These are phyloP conservation scores for Lomentospora prolificans DNA, from an alignment of 2,329 filamentous ascomycete species.

Conservation along the genomic window DNA sequence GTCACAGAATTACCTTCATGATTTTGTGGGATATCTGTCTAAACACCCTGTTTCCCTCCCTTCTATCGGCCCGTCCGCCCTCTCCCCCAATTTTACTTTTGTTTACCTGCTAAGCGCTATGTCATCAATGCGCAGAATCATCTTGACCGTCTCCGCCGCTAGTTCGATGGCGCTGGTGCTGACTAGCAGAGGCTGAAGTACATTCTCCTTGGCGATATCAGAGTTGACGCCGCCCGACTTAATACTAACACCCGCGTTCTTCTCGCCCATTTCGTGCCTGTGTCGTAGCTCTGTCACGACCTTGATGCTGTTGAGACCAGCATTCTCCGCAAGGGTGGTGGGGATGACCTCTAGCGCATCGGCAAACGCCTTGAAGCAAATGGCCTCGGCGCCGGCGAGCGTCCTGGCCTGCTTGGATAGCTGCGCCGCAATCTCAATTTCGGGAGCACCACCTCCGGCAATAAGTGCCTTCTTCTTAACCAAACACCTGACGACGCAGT, in stretches of 20 bases:
- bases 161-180: constrained; percentile 96
- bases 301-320: constrained; percentile 95
- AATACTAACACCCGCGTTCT: constrained; percentile 95
- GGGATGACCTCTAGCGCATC: constrained; percentile 96
- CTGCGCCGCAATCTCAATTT: constrained; percentile 89
- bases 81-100: constrained; percentile 16
- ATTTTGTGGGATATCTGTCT: constrained; percentile 7
- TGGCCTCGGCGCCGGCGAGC: constrained; percentile 83
- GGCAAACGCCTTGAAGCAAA: constrained; percentile 98
- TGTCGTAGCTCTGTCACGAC: constrained; percentile 94
- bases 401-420: constrained; percentile 74
- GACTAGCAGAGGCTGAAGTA: constrained; percentile 88
- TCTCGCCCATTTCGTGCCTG: constrained; percentile 88
- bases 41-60: not conserved
- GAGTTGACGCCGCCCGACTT: constrained; percentile 94
- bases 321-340: constrained; percentile 93
- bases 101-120: constrained; percentile 52
- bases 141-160: constrained; percentile 97
- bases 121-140: constrained; percentile 64
- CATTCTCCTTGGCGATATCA: constrained; percentile 94
- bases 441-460: constrained; percentile 88
- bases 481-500: constrained; percentile 92
- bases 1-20: constrained; percentile 2
- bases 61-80: not conserved
- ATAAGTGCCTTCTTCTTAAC: constrained; percentile 99